These are phyloP conservation scores for Botrytis porri DNA, from an alignment of 2,329 filamentous ascomycete genomes.

Conservation along the genomic window DNA sequence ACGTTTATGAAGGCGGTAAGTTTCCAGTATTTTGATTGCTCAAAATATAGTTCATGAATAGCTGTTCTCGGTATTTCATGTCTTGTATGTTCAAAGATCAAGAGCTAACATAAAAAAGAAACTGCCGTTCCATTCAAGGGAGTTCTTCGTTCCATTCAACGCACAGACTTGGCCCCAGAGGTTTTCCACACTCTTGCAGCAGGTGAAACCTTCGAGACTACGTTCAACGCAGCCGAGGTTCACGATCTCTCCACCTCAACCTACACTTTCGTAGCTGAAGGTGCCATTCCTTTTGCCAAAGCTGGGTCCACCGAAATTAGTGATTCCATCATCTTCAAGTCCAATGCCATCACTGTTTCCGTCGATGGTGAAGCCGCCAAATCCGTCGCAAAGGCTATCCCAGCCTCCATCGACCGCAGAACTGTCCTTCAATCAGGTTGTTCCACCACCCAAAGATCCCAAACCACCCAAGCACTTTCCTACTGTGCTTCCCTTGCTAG, in stretches of 20 bases:
- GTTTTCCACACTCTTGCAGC: constrained; percentile 44
- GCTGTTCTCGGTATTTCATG: background rate
- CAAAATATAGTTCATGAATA: too few relatives aligned
- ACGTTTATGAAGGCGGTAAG: constrained; percentile 37
- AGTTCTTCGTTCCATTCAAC: constrained; percentile 41
- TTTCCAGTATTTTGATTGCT: constrained; percentile 27
- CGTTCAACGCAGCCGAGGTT: constrained; percentile 45
- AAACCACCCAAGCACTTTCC: constrained; percentile 43
- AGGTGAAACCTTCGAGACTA: constrained; percentile 43
- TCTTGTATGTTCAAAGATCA: background rate
- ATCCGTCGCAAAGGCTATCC: constrained; percentile 39
- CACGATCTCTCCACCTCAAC: constrained; percentile 48
- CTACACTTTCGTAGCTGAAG: constrained; percentile 55
- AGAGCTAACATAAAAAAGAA: background rate
- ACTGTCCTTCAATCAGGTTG: constrained; percentile 53
- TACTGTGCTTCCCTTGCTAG: constrained; percentile 54
- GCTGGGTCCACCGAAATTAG: constrained; percentile 51
- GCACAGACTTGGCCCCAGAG: constrained; percentile 38
- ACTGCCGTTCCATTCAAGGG: constrained; percentile 11
- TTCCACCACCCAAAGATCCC: constrained; percentile 45
- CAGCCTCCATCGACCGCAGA: constrained; percentile 46
- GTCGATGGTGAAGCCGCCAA: constrained; percentile 56
- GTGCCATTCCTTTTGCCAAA: constrained; percentile 55
- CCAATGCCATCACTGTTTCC: constrained; percentile 55
- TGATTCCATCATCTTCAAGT: constrained; percentile 54